A percentile compares a stretch with the other conserved stretches of the same genome.
Evolutionary conservation across 257 asterid genomes (phyloP).

Genomic region (Solanum phureja): DNA sequence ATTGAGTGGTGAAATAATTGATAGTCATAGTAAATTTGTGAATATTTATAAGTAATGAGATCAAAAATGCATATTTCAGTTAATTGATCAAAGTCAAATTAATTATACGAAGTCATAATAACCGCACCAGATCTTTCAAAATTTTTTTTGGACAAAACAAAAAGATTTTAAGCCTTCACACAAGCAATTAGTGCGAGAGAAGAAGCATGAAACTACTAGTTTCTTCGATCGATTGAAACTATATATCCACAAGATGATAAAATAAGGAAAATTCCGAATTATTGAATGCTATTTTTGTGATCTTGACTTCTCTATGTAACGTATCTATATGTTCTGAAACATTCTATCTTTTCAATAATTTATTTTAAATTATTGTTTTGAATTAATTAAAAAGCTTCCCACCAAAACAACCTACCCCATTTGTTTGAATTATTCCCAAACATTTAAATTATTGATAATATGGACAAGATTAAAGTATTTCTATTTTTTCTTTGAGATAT

Average conservation of each 20-base stretch:
- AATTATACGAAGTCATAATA: no score
- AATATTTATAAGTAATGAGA: no score
- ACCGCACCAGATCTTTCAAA: neutral
- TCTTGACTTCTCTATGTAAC: neutral
- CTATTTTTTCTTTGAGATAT: neutral
- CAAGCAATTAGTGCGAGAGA: no score
- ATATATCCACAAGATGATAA: neutral
- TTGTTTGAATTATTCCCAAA: neutral
- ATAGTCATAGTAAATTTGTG: neutral
- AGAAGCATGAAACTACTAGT: no score
- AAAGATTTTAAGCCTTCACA: no score
- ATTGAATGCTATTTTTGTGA: neutral
- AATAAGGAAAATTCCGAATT: neutral
- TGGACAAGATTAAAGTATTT: neutral
- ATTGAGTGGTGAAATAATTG: neutral
- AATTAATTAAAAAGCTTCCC: neutral
- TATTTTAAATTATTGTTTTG: neutral
- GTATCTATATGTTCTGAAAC: neutral
- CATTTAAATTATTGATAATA: neutral
- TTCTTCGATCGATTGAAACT: no score
- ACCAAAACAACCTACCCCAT: neutral
- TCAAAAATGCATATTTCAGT: no score
- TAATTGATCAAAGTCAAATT: no score
- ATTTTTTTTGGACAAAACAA: no score
- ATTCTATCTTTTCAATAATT: neutral